Evolutionary conservation across 371 early-diverging fungal genomes (phyloP).

Genomic region (Fennellomyces sp.): DNA sequence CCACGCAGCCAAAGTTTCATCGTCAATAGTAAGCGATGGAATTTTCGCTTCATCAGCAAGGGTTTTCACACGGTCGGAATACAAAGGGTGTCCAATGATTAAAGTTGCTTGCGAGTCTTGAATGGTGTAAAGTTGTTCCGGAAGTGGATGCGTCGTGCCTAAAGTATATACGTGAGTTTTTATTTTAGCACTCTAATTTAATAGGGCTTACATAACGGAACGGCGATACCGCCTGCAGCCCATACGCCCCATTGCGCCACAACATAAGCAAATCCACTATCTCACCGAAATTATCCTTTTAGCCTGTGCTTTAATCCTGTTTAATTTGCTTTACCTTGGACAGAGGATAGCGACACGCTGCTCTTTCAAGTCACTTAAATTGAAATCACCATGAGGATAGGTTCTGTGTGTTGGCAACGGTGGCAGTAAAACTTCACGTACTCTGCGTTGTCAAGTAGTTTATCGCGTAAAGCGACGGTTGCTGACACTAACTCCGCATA

Average conservation of each 20-base stretch:
- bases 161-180: neutral
- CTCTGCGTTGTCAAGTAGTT: constrained; percentile 30
- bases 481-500: constrained; percentile 38
- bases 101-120: constrained; percentile 56
- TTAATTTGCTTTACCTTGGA: constrained; percentile 48
- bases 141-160: constrained; percentile 66
- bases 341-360: constrained; percentile 74
- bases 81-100: constrained; percentile 45
- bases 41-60: constrained; percentile 21
- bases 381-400: neutral
- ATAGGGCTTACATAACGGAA: constrained; percentile 65
- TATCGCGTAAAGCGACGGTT: constrained; percentile 19
- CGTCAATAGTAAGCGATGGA: constrained; percentile 15
- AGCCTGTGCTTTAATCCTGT: neutral
- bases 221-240: constrained; percentile 77
- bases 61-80: constrained; percentile 29
- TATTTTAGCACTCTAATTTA: neutral
- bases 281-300: neutral
- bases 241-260: constrained; percentile 78
- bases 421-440: constrained; percentile 4
- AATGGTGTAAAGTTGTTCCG: constrained; percentile 69
- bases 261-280: constrained; percentile 70
- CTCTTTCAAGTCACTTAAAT: constrained; percentile 47
- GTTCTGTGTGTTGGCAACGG: neutral
- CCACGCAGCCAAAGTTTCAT: constrained; percentile 1